Evolutionary conservation across 768 basidiomycete species (phyloP).

Genomic region (Termitomyces sp.): DNA sequence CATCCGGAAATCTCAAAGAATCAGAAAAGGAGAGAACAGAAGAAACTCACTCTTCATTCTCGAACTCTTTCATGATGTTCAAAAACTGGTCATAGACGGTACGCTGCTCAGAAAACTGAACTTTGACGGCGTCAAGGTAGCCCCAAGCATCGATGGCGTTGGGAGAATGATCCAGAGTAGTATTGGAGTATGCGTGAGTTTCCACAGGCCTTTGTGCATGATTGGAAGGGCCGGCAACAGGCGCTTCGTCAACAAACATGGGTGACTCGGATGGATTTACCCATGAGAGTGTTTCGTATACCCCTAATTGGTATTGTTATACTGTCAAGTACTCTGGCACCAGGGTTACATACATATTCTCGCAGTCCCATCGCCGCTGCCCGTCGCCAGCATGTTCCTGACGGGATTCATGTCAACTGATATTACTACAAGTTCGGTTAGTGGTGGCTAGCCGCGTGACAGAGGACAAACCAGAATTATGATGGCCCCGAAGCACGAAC

Average conservation of each 20-base stretch:
- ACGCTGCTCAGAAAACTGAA: conserved; percentile 85
- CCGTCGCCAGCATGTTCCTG: conserved; percentile 44
- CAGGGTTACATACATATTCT: conserved; percentile 53
- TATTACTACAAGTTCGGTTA: conserved; percentile 31
- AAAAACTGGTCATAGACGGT: too few relatives aligned
- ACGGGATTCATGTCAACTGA: conserved; percentile 44
- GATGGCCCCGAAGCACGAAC: conserved; percentile 81
- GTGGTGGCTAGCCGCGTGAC: neutral
- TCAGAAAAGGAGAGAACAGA: too few relatives aligned
- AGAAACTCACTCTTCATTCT: too few relatives aligned
- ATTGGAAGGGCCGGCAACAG: conserved; percentile 8
- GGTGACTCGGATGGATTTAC: too few relatives aligned
- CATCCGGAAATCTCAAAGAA: too few relatives aligned
- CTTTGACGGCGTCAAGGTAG: conserved; percentile 91
- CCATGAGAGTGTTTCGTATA: neutral
- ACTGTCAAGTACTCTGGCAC: too few relatives aligned
- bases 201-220: conserved; percentile 15
- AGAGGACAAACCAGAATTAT: conserved; percentile 43
- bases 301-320: neutral
- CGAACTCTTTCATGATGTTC: too few relatives aligned
- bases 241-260: conserved; percentile 14
- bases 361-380: conserved; percentile 48
- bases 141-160: conserved; percentile 92
- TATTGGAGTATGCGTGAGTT: conserved; percentile 24
- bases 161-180: conserved; percentile 55